Evolutionary conservation across 371 early-diverging fungal species (phyloP), one percentile per base, ranked within the genome.

Genomic region (Saksenaea oblongispora): DNA sequence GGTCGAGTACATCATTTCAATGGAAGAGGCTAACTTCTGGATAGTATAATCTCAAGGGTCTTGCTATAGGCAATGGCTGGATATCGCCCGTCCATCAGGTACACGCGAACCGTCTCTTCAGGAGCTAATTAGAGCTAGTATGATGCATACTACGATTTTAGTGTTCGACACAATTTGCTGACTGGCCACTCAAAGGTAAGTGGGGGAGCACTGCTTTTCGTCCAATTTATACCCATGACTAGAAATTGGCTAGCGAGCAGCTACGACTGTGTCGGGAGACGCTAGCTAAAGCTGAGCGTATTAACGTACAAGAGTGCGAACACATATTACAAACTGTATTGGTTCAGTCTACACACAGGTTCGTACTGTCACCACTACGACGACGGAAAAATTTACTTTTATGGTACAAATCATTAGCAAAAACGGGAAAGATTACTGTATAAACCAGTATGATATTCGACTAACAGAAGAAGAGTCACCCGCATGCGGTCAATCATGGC

Each of bases 21-120:
- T 17, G 24, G 1, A 5, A 34, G 5, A 3, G 5, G 15, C 37
- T 27, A 10, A 39, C 13, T 14, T 34, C 15, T 39, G 13, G 54
- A n/a, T 59, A 82, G 68, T 82, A 85, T 51, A 81, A 87, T 56
- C 59, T 94, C 5, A 70, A 84, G 59, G 93, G 94, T 2, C 28
- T 92, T 2, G 79, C 84, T 13, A 90, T 95, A 62, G 94, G 94
- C 10, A 95, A 94, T 68, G 95, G 95, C 17, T 95, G 95, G 95
- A 91, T 94, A 5, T 93, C 93, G 41, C 89, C 94, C 0, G 26
- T 75, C 14, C 83, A 84, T 47, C 93, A 92, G 83, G 93, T 90
- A 80, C 57, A 61, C 18, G 11, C 15, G 9, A 15, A 24, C 14
- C 27, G 10, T 26, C n/a, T 47, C 27, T 64, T 54, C 34, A 13